phyloP scores from a whole-genome alignment of 345 rosid genomes.

The Aquilaria sinensis region DNA sequence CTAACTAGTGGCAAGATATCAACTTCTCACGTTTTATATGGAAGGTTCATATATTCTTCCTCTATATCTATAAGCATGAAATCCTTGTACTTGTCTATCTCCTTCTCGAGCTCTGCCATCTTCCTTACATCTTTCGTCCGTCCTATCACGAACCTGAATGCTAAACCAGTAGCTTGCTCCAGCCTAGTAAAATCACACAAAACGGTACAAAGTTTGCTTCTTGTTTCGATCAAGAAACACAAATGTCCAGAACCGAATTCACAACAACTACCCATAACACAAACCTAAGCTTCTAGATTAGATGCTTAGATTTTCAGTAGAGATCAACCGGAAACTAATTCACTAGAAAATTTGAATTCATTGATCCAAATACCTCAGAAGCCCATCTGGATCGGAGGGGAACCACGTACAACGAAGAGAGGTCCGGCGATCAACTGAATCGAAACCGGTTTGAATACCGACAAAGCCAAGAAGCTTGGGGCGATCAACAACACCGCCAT shows the following conservation, averaged over 20 bases:
- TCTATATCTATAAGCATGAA: constrained; percentile 67
- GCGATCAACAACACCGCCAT: constrained; percentile 36
- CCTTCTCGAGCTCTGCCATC: constrained; percentile 60
- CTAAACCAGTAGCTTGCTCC: constrained; percentile 88
- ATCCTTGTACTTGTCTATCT: constrained; percentile 56
- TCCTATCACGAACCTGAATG: constrained; percentile 78
- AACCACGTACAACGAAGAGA: constrained; percentile 69
- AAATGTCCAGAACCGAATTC: no score
- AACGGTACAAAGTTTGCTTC: neutral
- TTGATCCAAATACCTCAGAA: constrained; percentile 39
- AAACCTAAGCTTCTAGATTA: no score
- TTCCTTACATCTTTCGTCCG: constrained; percentile 50
- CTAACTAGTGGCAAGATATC: neutral
- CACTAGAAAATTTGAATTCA: neutral
- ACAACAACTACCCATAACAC: no score
- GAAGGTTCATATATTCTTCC: constrained; percentile 61
- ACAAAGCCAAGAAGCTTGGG: constrained; percentile 70
- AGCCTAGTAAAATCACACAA: constrained; percentile 27
- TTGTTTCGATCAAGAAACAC: no score
- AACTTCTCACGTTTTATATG: constrained; percentile 62
- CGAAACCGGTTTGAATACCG: constrained; percentile 75
- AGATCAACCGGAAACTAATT: neutral
- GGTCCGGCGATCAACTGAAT: constrained; percentile 44
- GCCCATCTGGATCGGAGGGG: constrained; percentile 66
- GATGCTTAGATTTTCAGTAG: neutral